Evolutionary conservation across 2,329 filamentous ascomycete species (phyloP), one percentile per base, ranked within the genome.

Genomic region (Daldinia eschscholtzii): DNA sequence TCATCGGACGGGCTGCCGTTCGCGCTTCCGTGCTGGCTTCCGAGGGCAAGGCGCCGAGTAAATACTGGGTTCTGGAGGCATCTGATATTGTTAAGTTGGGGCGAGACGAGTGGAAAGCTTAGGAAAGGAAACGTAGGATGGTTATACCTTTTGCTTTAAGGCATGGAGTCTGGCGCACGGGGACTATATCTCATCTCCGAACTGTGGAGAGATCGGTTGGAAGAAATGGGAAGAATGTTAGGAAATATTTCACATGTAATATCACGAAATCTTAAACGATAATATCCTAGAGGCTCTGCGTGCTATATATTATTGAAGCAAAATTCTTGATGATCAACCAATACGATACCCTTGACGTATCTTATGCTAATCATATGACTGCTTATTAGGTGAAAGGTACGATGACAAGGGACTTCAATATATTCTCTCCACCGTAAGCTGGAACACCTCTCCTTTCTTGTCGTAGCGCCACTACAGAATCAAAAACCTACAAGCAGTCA

Each of bases 1-100:
- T 91, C 37, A 93, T 97, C 80, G 92, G 83, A 2, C 85, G 85
- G 70, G 91, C 91, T 12, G 90, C 90, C 2, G 87, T 92, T 2
- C 82, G 81, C 57, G 91, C 90, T 1, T 86, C 83, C 7, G 76
- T 87, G 71, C 78, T 91, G 58, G 89, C 87, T 0, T 83, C 83
- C 67, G 83, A 87, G 79, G 88, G 87, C 65, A 87, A 86, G 79
- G 87, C 85, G n/a, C 85, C 83, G 61, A 83, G 76, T 78, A 88
- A 84, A 83, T 87, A 79, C 68, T 92, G 90, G 90, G 74, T 88
- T 9, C 23, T 94, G 33, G 85, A 85, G 41, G 80, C 84, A 73
- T 76, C 75, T 20, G 91, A 93, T 66, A 91, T 94, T 74, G 79
- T 93, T n/a, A 84, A 82, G 72, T 77, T 92, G 68, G 92, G 91